Evolutionary conservation across 148 eudicot genomes (phyloP), one percentile per base, ranked within the genome.

Genomic region (Camellia sinensis): DNA sequence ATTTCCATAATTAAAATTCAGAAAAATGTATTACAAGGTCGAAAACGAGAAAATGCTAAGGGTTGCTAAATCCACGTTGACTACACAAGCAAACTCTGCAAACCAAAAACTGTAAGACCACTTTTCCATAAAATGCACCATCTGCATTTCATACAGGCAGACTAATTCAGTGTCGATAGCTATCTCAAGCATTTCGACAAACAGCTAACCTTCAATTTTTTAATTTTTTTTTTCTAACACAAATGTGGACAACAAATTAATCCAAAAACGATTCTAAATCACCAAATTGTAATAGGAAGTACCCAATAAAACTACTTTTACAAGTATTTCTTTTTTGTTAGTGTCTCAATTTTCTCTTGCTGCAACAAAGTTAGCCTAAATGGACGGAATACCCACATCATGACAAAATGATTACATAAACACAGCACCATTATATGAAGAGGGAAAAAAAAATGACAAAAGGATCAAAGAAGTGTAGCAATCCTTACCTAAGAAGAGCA

Each of bases 401-500:
- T 56, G 14, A 18, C 19, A 37, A 29, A 74, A 44, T 60, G 29
- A 75, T 19, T 19, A n/a, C 48, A 63, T 21, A 46, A 21, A 63
- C 17, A 62, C 1, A 13, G 41, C 71, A 62, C 54, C 4, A 1
- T 37, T 46, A 46, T 18, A 59, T 21, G 1, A 2, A 80, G 37
- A 41, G 43, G 50, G 13, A 53, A 52, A 56, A 13, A 17, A 54
- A 66, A 74, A 56, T 40, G 73, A 76, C 61, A 67, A 74, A 71
- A 74, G 56, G 54, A 62, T 48, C 74, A 61, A 29, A 45, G 9
- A 73, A 67, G 60, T 57, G 0, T 45, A 19, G n/a, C 22, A 57
- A 79, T 21, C 50, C n/a, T 22, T 80, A 93, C 97, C 97, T 93
- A 65, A 93, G 92, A 77, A 93, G 92, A 77, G 98, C 98, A 86